phyloP scores from a whole-genome alignment of 2,329 filamentous ascomycete species.

The Sporothrix pseudoabietina region DNA sequence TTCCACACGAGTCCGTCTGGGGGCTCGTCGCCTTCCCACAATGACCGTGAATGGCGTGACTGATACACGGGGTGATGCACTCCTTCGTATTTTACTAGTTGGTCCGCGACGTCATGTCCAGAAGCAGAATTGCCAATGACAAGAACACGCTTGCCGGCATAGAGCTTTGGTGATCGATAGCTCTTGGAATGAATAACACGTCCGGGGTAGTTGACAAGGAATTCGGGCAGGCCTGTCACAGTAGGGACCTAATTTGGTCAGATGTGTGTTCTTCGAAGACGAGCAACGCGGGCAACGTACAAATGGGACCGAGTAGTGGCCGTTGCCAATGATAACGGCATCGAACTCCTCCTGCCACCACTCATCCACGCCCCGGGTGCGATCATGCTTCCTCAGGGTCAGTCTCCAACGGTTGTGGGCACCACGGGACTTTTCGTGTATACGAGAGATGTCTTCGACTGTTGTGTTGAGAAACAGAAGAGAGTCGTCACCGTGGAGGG shows the following conservation, averaged over 20 bases:
- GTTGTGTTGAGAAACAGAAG: constrained; percentile 55
- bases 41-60: constrained; percentile 57
- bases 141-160: constrained; percentile 70
- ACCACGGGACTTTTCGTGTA: constrained; percentile 48
- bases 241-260: constrained; percentile 44
- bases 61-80: constrained; percentile 56
- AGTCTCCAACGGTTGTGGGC: constrained; percentile 54
- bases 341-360: constrained; percentile 66
- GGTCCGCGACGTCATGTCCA: constrained; percentile 77
- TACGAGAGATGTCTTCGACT: constrained; percentile 39
- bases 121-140: constrained; percentile 85
- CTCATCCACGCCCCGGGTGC: constrained; percentile 49
- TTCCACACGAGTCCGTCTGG: constrained; percentile 63
- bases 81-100: constrained; percentile 57
- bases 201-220: constrained; percentile 50
- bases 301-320: constrained; percentile 63
- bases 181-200: constrained; percentile 72
- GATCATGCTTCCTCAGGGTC: constrained; percentile 52
- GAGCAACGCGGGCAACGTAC: constrained; percentile 41
- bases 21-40: constrained; percentile 57
- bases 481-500: constrained; percentile 50
- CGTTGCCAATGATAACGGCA: constrained; percentile 61
- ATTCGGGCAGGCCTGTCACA: constrained; percentile 52
- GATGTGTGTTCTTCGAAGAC: background rate
- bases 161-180: constrained; percentile 69